Conservation (phyloP, 306 rosid genomes). For the Rubus idaeus region DNA sequence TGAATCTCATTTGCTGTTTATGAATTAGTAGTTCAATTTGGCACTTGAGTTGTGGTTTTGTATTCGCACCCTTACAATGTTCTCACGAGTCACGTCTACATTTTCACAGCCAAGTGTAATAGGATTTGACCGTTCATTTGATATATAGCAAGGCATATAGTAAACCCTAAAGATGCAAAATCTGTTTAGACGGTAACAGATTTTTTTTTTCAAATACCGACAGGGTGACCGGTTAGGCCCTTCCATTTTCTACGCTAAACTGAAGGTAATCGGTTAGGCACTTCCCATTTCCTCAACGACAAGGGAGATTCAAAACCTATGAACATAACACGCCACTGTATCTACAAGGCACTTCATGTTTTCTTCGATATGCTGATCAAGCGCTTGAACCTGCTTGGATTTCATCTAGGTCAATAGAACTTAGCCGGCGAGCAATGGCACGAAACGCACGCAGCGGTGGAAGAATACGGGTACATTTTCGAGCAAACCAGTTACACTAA, state of each 20-base stretch:
- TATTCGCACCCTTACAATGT: background rate
- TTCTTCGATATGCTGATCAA: background rate
- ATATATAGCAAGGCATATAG: too few species aligned
- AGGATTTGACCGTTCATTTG: background rate
- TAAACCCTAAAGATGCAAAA: background rate
- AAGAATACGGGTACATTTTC: background rate
- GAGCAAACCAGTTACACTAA: background rate
- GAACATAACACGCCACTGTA: too few species aligned
- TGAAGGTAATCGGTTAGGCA: background rate
- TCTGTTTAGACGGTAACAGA: background rate
- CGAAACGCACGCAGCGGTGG: background rate
- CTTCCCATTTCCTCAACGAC: background rate
- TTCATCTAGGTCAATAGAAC: background rate
- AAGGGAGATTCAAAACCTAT: background rate
- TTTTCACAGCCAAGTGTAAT: background rate
- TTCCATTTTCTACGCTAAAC: background rate
- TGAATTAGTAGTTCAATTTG: background rate
- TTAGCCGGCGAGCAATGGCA: background rate
- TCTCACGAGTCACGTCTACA: background rate
- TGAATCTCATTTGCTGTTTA: background rate
- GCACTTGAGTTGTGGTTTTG: background rate
- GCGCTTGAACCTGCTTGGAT: background rate
- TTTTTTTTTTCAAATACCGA: too few species aligned
- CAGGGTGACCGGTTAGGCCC: background rate
- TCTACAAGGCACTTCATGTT: too few species aligned